Evolutionary conservation across 495 filamentous ascomycete species (phyloP).

Genomic region (Astrocystis sublimbata): DNA sequence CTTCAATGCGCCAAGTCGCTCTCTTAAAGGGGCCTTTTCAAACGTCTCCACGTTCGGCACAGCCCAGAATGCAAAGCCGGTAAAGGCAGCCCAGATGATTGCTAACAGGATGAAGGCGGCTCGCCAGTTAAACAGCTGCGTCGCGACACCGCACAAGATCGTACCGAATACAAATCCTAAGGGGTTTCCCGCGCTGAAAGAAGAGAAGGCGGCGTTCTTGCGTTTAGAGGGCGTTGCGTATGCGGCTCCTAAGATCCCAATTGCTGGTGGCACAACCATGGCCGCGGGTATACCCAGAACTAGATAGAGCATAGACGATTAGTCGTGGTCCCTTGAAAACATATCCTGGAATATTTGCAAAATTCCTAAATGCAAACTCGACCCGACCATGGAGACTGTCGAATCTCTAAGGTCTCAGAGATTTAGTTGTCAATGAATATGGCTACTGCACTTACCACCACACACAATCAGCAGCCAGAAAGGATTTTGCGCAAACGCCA

Average conservation of each 20-base stretch:
- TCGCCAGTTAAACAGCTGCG: slow-evolving; percentile 63
- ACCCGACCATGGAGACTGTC: neutral
- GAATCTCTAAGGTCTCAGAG: neutral
- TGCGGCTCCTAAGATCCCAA: slow-evolving; percentile 63
- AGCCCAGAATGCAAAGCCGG: slow-evolving; percentile 60
- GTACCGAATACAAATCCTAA: slow-evolving; percentile 69
- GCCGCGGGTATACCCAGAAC: slow-evolving; percentile 63
- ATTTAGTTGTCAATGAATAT: neutral
- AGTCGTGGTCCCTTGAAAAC: neutral
- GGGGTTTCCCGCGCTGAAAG: slow-evolving; percentile 71
- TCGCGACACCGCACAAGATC: slow-evolving; percentile 64
- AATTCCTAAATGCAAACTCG: neutral
- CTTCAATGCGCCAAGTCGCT: slow-evolving; percentile 44
- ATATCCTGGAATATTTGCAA: neutral
- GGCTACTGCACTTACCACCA: slow-evolving; percentile 34
- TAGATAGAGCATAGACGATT: neutral
- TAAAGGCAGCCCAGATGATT: slow-evolving; percentile 63
- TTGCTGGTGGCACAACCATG: slow-evolving; percentile 65
- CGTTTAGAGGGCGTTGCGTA: slow-evolving; percentile 62
- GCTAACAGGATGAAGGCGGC: slow-evolving; percentile 61
- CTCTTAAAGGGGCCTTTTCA: slow-evolving; percentile 47
- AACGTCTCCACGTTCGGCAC: slow-evolving; percentile 60
- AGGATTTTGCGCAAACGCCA: slow-evolving; percentile 62
- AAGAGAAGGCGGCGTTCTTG: slow-evolving; percentile 71
- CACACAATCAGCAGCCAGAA: slow-evolving; percentile 66